Evolutionary conservation across 306 rosid species (phyloP), one percentile per base, ranked within the genome.

Genomic region (Trifolium repens): DNA sequence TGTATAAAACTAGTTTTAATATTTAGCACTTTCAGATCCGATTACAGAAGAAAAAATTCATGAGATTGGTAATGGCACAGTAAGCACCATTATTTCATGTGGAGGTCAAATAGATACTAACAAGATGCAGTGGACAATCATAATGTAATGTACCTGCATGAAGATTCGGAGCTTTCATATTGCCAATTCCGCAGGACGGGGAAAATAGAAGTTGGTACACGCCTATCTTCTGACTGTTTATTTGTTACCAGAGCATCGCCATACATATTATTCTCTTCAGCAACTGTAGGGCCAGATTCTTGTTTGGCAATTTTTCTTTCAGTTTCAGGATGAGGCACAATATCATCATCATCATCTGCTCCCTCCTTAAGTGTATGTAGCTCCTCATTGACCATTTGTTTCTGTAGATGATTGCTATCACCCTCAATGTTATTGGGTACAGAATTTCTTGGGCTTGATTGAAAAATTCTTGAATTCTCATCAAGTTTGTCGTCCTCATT

Each of bases 121-220:
- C 74, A 37, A 72, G 67, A 76, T 50, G 73, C 63, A 52, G 72
- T 4, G 66, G 71, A 74, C 9, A 74, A 78, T 46, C n/a, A 85
- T 49, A 59, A 69, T 76, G 34, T 60, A 75, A 63, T 27, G 42
- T 89, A 96, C 99, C 99, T 96, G 79, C 91, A 88, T 76, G 99
- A 92, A 74, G 99, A 92, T 60, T 96, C 99, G 60, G 99, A 96
- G 84, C 99, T 96, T 90, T 92, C 99, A 80, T 92, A 92, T 77
- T 96, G 99, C 87, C 74, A 83, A 81, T 82, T 49, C 35, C 98
- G 97, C 80, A 96, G 85, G 71, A 92, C 92, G 44, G 99, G 98
- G 49, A 90, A 78, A 76, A 92, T 89, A 58, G 96, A 93, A 84
- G 82, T 92, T 19, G 98, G 97, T 5, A 89, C 84, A 54, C 92